A percentile compares a stretch with the other conserved stretches of the same genome.
phyloP scores from a whole-genome alignment of 2,329 filamentous ascomycete species.

The Clarireedia homoeocarpa region DNA sequence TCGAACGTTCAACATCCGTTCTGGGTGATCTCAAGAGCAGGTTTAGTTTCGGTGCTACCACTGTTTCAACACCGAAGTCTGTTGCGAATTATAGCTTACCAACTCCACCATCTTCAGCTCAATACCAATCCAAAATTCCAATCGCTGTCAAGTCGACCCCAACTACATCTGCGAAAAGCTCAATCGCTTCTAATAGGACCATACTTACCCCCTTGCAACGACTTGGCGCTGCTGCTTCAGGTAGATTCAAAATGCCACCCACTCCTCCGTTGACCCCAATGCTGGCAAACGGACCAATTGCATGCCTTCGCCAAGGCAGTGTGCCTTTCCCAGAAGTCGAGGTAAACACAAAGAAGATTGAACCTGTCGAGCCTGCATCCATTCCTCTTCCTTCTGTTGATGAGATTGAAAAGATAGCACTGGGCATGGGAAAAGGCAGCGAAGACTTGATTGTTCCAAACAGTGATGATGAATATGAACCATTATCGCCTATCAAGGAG shows the following conservation, averaged over 20 bases:
- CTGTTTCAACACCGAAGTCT: slow-evolving; percentile 15
- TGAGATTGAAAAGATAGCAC: slow-evolving; percentile 17
- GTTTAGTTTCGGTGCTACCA: slow-evolving; percentile 17
- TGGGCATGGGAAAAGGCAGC: slow-evolving; percentile 33
- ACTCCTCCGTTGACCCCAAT: slow-evolving; percentile 25
- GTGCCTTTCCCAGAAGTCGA: slow-evolving; percentile 24
- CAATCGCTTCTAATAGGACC: not conserved
- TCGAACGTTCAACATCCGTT: not conserved
- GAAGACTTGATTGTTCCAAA: slow-evolving; percentile 44
- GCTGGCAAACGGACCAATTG: slow-evolving; percentile 3
- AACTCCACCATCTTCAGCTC: slow-evolving; percentile 18
- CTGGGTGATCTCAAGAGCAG: slow-evolving; percentile 15
- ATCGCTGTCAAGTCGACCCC: slow-evolving; percentile 19
- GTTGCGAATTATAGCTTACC: slow-evolving; percentile 7
- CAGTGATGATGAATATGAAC: slow-evolving; percentile 36
- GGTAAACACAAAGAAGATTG: not conserved
- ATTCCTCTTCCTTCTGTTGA: slow-evolving; percentile 28
- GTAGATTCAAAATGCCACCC: slow-evolving; percentile 17
- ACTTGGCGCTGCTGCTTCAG: slow-evolving; percentile 23
- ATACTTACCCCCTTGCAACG: slow-evolving; percentile 28
- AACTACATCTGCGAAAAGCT: slow-evolving; percentile 7
- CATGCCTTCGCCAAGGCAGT: slow-evolving; percentile 9
- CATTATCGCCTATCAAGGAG: slow-evolving; percentile 14
- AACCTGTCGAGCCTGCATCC: slow-evolving; percentile 29
- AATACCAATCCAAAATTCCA: slow-evolving; percentile 22